Evolutionary conservation across 495 filamentous ascomycete genomes (phyloP).

Genomic region (Neurospora africana): DNA sequence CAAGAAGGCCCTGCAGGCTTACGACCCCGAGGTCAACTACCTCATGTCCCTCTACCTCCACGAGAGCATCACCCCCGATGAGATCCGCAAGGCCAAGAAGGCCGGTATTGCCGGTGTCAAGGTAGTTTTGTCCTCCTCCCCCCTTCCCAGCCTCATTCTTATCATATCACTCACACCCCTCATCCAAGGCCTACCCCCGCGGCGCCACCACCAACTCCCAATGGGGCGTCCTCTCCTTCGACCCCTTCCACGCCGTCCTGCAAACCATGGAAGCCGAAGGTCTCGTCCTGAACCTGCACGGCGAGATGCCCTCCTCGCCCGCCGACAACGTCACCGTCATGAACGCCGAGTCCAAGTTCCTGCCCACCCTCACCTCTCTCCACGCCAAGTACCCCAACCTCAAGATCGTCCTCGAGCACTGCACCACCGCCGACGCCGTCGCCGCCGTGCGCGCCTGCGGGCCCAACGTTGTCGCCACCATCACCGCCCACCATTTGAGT

Average conservation of each 20-base stretch:
- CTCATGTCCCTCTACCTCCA: constrained; percentile 83
- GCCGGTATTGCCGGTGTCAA: constrained; percentile 60
- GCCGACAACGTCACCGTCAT: constrained; percentile 62
- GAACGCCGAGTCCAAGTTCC: constrained; percentile 71
- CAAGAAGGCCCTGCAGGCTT: constrained; percentile 49
- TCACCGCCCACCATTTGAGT: constrained; percentile 65
- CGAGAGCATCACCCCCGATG: constrained; percentile 62
- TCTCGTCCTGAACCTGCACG: constrained; percentile 50
- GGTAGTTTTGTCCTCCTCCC: constrained; percentile 30
- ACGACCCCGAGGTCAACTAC: constrained; percentile 65
- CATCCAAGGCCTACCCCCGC: constrained; percentile 12
- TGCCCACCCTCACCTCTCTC: constrained; percentile 63
- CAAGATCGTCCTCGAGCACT: constrained; percentile 72
- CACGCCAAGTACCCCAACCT: constrained; percentile 68
- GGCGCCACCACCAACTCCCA: constrained; percentile 80
- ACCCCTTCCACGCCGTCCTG: constrained; percentile 60
- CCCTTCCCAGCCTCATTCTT: background rate
- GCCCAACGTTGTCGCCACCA: constrained; percentile 60
- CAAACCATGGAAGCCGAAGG: constrained; percentile 54
- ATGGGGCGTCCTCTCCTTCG: constrained; percentile 66
- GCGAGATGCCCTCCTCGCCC: constrained; percentile 45
- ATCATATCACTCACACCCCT: background rate
- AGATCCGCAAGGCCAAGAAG: constrained; percentile 60
- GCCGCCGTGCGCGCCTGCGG: constrained; percentile 67
- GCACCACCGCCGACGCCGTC: constrained; percentile 72